Conservation (phyloP, 306 rosid genomes). For the peach (Prunus persica) region DNA sequence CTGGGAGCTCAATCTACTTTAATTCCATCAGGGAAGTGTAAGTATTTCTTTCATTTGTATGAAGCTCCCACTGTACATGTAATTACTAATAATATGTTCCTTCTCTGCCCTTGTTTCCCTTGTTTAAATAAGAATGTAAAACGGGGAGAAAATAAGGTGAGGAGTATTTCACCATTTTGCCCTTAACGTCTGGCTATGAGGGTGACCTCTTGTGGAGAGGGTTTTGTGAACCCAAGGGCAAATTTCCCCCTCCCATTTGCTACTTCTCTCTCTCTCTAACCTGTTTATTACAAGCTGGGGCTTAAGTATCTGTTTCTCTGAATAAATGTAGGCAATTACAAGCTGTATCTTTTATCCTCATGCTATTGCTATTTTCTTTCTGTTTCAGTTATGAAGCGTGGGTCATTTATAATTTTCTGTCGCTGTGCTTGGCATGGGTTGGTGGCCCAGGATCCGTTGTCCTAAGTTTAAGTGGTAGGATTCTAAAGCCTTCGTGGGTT, state of each 20-base stretch:
- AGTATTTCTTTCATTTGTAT: constrained; percentile 32
- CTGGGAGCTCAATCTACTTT: constrained; percentile 73
- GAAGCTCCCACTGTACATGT: not conserved
- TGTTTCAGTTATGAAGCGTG: constrained; percentile 92
- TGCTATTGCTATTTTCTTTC: constrained; percentile 3
- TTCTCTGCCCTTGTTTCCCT: constrained; percentile 12
- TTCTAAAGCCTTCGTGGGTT: constrained; percentile 77
- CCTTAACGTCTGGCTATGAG: not conserved
- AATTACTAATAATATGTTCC: not conserved
- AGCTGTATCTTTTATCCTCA: constrained; percentile 10
- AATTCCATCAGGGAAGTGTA: constrained; percentile 94
- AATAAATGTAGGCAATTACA: not conserved
- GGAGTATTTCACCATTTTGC: not conserved
- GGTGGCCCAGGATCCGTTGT: constrained; percentile 99
- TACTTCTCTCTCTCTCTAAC: not conserved
- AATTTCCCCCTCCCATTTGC: not conserved
- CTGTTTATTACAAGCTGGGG: not conserved
- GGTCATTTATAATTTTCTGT: constrained; percentile 90
- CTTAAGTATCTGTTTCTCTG: not conserved
- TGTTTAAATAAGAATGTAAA: not conserved
- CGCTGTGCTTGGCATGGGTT: constrained; percentile 96
- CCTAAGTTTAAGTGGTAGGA: constrained; percentile 81
- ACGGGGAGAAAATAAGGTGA: not conserved
- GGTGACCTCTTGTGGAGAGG: not conserved
- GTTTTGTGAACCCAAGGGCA: not conserved